phyloP scores from a whole-genome alignment of 2,329 filamentous ascomycete genomes.

The Mycosphaerelloides madeirae region DNA sequence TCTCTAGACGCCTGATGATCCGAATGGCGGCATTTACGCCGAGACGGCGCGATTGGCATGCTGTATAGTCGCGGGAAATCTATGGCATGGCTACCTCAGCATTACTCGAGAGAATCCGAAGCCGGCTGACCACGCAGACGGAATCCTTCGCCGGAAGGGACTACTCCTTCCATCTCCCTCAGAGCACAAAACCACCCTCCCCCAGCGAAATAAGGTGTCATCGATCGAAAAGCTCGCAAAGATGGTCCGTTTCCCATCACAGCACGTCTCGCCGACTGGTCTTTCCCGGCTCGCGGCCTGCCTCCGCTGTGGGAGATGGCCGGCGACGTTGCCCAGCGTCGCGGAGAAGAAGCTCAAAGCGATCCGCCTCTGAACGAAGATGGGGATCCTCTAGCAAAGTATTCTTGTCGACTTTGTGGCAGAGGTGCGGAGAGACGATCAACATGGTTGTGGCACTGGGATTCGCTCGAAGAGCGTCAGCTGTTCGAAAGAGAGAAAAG shows the following conservation, averaged over 20 bases:
- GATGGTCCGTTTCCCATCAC: not conserved
- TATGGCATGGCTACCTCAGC: slow-evolving; percentile 8
- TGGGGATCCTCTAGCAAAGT: not conserved
- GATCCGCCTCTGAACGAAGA: not conserved
- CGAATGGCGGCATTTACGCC: slow-evolving; percentile 8
- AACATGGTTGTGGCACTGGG: not conserved
- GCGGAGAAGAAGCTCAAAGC: not conserved
- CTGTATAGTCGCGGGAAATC: slow-evolving; percentile 4
- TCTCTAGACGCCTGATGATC: slow-evolving; percentile 8
- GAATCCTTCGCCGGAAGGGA: slow-evolving; percentile 1
- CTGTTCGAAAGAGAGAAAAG: slow-evolving; percentile 5
- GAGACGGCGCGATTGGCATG: slow-evolving; percentile 4
- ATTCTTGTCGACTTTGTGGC: slow-evolving; percentile 2
- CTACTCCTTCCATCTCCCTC: not conserved
- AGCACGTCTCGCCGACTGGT: slow-evolving; percentile 3
- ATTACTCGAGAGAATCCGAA: not conserved
- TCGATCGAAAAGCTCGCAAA: not conserved
- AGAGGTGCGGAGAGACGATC: not conserved
- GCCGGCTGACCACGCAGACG: not conserved
- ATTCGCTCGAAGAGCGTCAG: not conserved
- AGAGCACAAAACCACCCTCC: not conserved
- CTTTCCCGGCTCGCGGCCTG: not conserved
- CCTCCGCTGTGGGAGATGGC: slow-evolving; percentile 1
- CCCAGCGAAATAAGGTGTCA: not conserved
- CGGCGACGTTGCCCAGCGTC: not conserved